Conservation (phyloP, 1,284 basidiomycete species). For the Puccinia hordei region DNA sequence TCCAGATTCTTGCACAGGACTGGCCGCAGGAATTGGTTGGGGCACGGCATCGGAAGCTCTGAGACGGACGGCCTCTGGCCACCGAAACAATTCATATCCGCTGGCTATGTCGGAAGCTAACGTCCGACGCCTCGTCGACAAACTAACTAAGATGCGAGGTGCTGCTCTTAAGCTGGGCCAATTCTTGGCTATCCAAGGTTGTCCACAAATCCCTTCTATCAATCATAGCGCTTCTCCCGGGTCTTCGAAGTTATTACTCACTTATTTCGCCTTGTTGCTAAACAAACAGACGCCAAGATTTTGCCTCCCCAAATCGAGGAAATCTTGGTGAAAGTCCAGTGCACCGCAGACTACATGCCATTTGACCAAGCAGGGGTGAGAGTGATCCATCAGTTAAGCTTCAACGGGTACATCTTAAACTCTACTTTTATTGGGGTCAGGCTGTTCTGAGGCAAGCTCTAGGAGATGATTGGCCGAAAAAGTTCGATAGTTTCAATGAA, state of each 20-base stretch:
- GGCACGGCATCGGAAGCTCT: constrained; percentile 63
- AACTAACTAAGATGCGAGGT: constrained; percentile 90
- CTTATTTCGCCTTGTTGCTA: background rate
- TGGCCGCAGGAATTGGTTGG: constrained; percentile 61
- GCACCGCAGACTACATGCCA: constrained; percentile 97
- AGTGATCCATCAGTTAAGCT: background rate
- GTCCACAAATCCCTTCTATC: background rate
- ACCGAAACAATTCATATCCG: background rate
- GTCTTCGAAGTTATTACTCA: background rate
- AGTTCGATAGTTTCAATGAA: constrained; percentile 77
- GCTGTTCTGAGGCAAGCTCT: constrained; percentile 75
- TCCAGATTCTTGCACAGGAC: constrained; percentile 57
- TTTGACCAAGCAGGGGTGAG: constrained; percentile 83
- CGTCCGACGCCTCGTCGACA: constrained; percentile 83
- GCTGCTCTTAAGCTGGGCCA: constrained; percentile 96
- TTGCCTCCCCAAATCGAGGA: constrained; percentile 85
- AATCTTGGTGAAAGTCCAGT: constrained; percentile 87
- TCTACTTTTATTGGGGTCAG: constrained; percentile 56
- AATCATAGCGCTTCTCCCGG: background rate
- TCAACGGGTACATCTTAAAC: background rate
- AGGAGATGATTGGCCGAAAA: constrained; percentile 72
- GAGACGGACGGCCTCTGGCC: constrained; percentile 57
- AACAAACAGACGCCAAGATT: constrained; percentile 68
- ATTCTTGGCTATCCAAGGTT: constrained; percentile 90
- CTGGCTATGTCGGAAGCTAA: constrained; percentile 83